Percentiles rank a stretch among this genome's conserved stretches.
Conservation (phyloP, 345 rosid species). For the Passiflora organensis region DNA sequence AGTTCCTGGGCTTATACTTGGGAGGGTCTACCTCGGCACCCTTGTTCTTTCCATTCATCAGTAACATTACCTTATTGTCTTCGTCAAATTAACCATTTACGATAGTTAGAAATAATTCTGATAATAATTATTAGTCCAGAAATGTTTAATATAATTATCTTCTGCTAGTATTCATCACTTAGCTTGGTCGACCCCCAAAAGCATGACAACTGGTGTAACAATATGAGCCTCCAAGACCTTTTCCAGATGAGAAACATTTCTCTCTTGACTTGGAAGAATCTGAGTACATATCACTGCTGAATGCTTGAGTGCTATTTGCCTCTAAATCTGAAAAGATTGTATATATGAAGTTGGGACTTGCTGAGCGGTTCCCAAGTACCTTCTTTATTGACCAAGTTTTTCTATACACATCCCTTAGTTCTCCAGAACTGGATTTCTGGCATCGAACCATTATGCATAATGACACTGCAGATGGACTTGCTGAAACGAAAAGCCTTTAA, state of each 20-base stretch:
- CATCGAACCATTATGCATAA: constrained; percentile 50
- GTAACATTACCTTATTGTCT: too few species aligned
- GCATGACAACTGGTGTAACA: constrained; percentile 54
- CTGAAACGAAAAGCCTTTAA: constrained; percentile 51
- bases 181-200: constrained; percentile 68
- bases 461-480: constrained; percentile 58
- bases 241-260: constrained; percentile 39
- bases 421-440: constrained; percentile 47
- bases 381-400: constrained; percentile 42
- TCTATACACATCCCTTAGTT: constrained; percentile 60
- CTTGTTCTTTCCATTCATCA: too few species aligned
- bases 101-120: too few species aligned
- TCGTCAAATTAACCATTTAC: too few species aligned
- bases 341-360: constrained; percentile 61
- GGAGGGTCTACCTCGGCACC: too few species aligned
- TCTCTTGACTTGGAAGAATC: constrained; percentile 50
- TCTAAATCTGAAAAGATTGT: constrained; percentile 64
- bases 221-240: constrained; percentile 61
- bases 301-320: constrained; percentile 64
- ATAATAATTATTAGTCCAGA: too few species aligned
- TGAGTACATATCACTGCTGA: constrained; percentile 53
- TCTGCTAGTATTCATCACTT: too few species aligned
- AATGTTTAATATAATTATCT: too few species aligned
- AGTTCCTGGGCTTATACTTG: too few species aligned
- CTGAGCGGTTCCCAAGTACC: constrained; percentile 42